Conservation (phyloP, 192 early-diverging fungal species). For the Gryganskiella cystojenkinii region DNA sequence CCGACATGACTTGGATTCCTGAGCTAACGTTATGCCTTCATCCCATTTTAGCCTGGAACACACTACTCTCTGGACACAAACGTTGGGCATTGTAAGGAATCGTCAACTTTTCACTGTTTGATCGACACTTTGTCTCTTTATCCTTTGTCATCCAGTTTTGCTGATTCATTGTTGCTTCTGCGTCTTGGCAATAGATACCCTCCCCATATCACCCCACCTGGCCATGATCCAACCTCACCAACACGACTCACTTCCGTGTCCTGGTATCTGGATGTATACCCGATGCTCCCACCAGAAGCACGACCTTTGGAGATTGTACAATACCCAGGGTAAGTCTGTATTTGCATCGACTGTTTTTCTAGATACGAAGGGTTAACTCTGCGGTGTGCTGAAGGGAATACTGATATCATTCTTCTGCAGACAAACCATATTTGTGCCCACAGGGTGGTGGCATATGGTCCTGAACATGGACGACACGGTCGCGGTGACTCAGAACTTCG, state of each 20-base stretch:
- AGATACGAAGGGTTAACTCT: background rate
- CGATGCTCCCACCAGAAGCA: slow-evolving; percentile 34
- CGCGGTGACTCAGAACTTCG: slow-evolving; percentile 58
- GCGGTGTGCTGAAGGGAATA: background rate
- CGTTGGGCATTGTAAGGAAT: slow-evolving; percentile 62
- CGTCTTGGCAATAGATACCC: slow-evolving; percentile 41
- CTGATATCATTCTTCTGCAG: slow-evolving; percentile 5
- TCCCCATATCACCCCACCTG: slow-evolving; percentile 49
- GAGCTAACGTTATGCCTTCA: too few relatives aligned
- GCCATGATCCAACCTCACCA: slow-evolving; percentile 38
- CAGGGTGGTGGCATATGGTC: slow-evolving; percentile 61
- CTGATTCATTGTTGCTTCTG: too few relatives aligned
- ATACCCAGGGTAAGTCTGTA: slow-evolving; percentile 44
- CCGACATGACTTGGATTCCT: too few relatives aligned
- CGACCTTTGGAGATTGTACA: slow-evolving; percentile 57
- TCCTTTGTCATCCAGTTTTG: too few relatives aligned
- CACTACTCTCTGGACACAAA: slow-evolving; percentile 55
- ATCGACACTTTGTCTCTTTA: too few relatives aligned
- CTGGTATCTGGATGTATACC: slow-evolving; percentile 65
- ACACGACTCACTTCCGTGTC: slow-evolving; percentile 41
- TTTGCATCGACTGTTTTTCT: background rate
- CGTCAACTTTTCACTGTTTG: background rate
- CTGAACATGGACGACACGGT: slow-evolving; percentile 55
- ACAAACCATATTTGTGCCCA: slow-evolving; percentile 59
- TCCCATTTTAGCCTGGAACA: slow-evolving; percentile 67